A percentile compares a stretch with the other conserved stretches of the same genome.
phyloP scores from a whole-genome alignment of 164 flowering plant genomes.

The Houttuynia cordata region DNA sequence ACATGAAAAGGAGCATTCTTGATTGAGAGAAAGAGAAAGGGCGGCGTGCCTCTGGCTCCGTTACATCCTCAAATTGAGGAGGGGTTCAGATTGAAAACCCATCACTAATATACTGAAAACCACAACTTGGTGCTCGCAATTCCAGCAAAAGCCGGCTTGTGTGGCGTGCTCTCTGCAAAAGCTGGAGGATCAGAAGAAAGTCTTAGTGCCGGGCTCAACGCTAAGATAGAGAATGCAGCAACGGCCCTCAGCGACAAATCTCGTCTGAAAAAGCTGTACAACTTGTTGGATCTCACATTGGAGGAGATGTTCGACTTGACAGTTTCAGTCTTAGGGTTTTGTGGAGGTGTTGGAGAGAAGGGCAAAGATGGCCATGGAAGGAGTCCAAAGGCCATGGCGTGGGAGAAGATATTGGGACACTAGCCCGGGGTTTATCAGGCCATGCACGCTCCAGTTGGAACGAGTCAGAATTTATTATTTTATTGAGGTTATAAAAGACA shows the following conservation, averaged over 20 bases:
- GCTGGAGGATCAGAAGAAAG: slow-evolving; percentile 13
- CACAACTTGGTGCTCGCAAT: slow-evolving; percentile 75
- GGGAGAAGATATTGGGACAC: slow-evolving; percentile 16
- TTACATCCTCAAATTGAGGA: slow-evolving; percentile 63
- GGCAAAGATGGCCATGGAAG: slow-evolving; percentile 10
- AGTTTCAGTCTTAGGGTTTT: slow-evolving; percentile 10
- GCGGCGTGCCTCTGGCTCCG: slow-evolving; percentile 77
- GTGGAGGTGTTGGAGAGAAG: slow-evolving; percentile 26
- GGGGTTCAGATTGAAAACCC: slow-evolving; percentile 88
- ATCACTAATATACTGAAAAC: slow-evolving; percentile 80
- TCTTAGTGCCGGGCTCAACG: slow-evolving; percentile 13
- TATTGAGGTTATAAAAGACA: not conserved
- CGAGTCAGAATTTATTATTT: too few species aligned
- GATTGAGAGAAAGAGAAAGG: too few species aligned
- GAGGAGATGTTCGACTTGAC: not conserved
- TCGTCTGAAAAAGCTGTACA: slow-evolving; percentile 26
- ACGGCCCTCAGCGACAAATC: slow-evolving; percentile 38
- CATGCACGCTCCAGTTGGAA: too few species aligned
- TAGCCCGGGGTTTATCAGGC: too few species aligned
- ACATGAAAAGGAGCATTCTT: too few species aligned
- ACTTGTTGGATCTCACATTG: slow-evolving; percentile 1
- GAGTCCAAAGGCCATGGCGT: slow-evolving; percentile 20
- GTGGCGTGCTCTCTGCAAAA: slow-evolving; percentile 13
- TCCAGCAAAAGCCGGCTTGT: slow-evolving; percentile 34
- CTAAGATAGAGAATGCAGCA: slow-evolving; percentile 24